Conservation (phyloP, 495 filamentous ascomycete genomes). For the Penicillium canariense region DNA sequence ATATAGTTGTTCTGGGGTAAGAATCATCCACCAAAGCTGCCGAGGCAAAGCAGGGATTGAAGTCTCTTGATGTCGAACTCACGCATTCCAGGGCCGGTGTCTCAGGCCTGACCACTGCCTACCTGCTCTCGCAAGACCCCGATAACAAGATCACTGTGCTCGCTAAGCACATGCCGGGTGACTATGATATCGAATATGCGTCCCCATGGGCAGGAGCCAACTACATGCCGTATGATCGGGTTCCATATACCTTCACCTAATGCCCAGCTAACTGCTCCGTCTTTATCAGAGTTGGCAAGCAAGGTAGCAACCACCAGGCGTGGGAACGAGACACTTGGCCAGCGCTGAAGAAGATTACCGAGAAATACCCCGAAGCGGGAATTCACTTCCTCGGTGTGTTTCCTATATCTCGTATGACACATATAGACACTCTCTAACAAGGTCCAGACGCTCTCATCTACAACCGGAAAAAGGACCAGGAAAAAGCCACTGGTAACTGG, state of each 20-base stretch:
- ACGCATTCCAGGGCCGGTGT: slow-evolving; percentile 73
- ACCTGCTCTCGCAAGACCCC: slow-evolving; percentile 69
- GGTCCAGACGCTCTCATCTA: slow-evolving; percentile 54
- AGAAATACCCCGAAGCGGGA: slow-evolving; percentile 78
- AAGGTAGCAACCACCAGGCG: slow-evolving; percentile 49
- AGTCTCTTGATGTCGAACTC: slow-evolving; percentile 1
- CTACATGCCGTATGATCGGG: slow-evolving; percentile 69
- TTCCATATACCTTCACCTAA: background rate
- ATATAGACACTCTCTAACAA: background rate
- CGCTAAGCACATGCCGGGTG: slow-evolving; percentile 96
- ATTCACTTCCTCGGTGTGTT: slow-evolving; percentile 77
- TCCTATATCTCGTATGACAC: background rate
- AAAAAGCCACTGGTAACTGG: slow-evolving; percentile 48
- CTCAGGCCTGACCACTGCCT: slow-evolving; percentile 85
- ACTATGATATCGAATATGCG: slow-evolving; percentile 96
- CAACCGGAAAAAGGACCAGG: slow-evolving; percentile 60
- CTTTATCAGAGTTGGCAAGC: slow-evolving; percentile 47
- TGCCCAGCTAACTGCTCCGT: background rate
- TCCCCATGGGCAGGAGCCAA: slow-evolving; percentile 96
- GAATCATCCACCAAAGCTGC: slow-evolving; percentile 10
- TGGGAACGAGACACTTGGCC: slow-evolving; percentile 72
- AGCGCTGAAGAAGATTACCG: slow-evolving; percentile 60
- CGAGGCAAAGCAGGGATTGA: background rate
- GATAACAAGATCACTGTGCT: slow-evolving; percentile 74
- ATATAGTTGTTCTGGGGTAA: slow-evolving; percentile 67